A percentile compares a stretch with the other conserved stretches of the same genome.
Evolutionary conservation across 2,329 filamentous ascomycete genomes (phyloP).

Genomic region (Beauveria asiatica): DNA sequence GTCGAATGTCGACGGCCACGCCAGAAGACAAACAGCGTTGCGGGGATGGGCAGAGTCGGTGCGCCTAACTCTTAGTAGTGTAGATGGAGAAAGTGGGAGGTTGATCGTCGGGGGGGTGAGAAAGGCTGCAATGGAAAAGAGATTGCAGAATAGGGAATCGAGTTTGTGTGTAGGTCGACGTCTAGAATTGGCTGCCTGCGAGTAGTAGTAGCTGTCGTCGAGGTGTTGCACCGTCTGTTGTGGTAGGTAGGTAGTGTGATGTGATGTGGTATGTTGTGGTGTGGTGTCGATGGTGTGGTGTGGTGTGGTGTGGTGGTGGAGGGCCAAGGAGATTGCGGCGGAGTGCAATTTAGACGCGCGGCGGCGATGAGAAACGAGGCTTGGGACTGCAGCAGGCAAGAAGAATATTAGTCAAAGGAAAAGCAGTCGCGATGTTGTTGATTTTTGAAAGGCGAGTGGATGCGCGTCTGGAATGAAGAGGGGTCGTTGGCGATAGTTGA

Average conservation of each 20-base stretch:
- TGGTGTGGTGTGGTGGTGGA: not conserved
- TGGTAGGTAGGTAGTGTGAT: too few species aligned
- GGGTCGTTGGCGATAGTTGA: not conserved
- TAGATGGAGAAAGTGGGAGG: not conserved
- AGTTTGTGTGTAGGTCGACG: not conserved
- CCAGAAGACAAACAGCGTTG: constrained; percentile 7
- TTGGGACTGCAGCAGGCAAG: not conserved
- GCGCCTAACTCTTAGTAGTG: not conserved
- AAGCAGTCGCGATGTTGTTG: constrained; percentile 4
- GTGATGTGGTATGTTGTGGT: not conserved
- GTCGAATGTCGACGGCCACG: constrained; percentile 10
- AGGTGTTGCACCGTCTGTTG: not conserved
- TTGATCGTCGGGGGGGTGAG: not conserved
- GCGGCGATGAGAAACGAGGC: not conserved
- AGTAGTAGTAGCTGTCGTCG: not conserved
- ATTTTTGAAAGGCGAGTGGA: not conserved
- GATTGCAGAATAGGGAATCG: not conserved
- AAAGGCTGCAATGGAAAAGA: not conserved
- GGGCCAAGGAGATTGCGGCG: not conserved
- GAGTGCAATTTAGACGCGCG: constrained; percentile 6
- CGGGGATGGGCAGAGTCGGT: not conserved
- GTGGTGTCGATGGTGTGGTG: not conserved
- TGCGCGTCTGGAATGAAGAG: constrained; percentile 10
- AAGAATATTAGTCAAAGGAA: not conserved
- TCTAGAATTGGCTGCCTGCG: not conserved